Evolutionary conservation across 2,329 filamentous ascomycete genomes (phyloP).

Genomic region (Diaporthe citriasiana): DNA sequence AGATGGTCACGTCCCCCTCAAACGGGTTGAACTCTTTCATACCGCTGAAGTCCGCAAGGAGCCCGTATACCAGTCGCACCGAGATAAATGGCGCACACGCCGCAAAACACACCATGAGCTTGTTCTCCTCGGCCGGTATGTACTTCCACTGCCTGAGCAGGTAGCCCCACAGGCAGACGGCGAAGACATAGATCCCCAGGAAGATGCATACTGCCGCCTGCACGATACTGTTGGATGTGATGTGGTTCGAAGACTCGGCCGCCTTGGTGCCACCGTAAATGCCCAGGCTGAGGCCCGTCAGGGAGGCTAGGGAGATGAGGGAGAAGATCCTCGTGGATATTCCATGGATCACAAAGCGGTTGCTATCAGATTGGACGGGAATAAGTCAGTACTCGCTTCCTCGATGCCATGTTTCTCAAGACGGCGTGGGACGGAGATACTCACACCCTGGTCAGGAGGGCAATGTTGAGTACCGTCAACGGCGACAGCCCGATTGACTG

Average conservation of each 20-base stretch:
- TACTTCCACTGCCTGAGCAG: constrained; percentile 39
- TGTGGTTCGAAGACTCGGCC: constrained; percentile 26
- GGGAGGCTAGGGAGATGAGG: constrained; percentile 35
- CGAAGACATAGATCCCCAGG: constrained; percentile 42
- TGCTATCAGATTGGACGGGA: constrained; percentile 39
- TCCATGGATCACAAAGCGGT: constrained; percentile 42
- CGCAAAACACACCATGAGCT: constrained; percentile 48
- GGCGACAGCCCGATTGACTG: constrained; percentile 50
- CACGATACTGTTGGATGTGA: constrained; percentile 35
- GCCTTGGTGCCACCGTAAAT: constrained; percentile 41
- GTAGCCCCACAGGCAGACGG: constrained; percentile 44
- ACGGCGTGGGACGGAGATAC: constrained; percentile 35
- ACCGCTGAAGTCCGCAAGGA: constrained; percentile 45
- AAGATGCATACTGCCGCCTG: constrained; percentile 37
- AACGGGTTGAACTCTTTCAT: constrained; percentile 39
- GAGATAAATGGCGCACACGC: constrained; percentile 48
- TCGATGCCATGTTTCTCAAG: neutral
- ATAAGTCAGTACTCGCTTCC: constrained; percentile 23
- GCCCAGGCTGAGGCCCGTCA: constrained; percentile 40
- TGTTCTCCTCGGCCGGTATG: constrained; percentile 46
- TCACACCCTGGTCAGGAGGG: constrained; percentile 49
- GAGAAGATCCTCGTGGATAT: constrained; percentile 44
- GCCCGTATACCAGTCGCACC: constrained; percentile 44
- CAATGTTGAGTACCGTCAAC: constrained; percentile 48
- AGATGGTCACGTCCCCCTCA: constrained; percentile 47